Conservation (phyloP, 345 rosid species). For the Melaleuca quinquenervia region DNA sequence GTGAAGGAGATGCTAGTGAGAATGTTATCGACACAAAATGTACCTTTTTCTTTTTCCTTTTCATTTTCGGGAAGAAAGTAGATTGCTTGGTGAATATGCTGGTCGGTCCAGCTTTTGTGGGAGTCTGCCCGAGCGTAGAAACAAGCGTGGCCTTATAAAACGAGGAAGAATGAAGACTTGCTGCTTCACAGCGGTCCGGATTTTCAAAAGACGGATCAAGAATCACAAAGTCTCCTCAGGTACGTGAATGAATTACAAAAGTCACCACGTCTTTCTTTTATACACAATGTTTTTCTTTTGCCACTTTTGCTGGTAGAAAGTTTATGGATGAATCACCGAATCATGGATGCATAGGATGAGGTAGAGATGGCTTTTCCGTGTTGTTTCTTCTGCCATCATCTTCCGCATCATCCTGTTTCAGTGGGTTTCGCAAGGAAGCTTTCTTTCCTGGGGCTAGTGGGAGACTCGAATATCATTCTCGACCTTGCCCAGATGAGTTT, state of each 20-base stretch:
- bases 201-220: neutral
- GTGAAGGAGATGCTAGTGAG: neutral
- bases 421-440: neutral
- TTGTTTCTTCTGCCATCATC: neutral
- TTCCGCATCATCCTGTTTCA: neutral
- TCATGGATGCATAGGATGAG: neutral
- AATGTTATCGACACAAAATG: neutral
- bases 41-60: too few relatives aligned
- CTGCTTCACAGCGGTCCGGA: neutral
- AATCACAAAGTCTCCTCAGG: neutral
- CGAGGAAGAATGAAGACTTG: neutral
- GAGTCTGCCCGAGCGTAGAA: neutral
- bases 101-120: slow-evolving; percentile 25
- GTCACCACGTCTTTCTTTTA: too few relatives aligned
- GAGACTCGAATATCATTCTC: neutral
- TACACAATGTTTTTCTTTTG: neutral
- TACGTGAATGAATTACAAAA: neutral
- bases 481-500: neutral
- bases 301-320: neutral
- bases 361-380: neutral
- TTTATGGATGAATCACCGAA: neutral
- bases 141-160: neutral
- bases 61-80: neutral
- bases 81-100: slow-evolving; percentile 9
- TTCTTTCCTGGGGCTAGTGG: neutral